Base-by-base conservation (phyloP, 495 filamentous ascomycete genomes). In the Podospora pseudoanserina region DNA sequence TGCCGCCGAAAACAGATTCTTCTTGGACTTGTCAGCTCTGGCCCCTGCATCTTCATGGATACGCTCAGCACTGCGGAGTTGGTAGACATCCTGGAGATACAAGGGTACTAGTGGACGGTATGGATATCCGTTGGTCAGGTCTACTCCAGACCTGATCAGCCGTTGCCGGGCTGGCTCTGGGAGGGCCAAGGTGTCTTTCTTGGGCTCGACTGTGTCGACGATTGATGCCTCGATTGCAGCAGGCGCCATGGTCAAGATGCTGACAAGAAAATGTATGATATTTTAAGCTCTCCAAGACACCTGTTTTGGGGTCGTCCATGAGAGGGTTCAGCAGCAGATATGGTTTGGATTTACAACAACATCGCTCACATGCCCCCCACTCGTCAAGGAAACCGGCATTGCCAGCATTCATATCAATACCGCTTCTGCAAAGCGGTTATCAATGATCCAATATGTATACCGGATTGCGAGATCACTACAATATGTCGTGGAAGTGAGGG, bases 21-120 rank as follows among this genome's bases (percentile, higher is more conserved):
- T 89, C 78, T 91, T 92, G 20, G 83, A 83, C 58, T 86, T 88
- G 70, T 92, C 88, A 18, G 89, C 89, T 28, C 89, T 85, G 4
- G 83, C 82, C 4, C 87, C 88, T 0, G 88, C 83, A 62, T 92
- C 89, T 18, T 84, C 74, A 68, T 90, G 84, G 30, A 72, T 69
- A 15, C 88, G 85, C 63, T 88, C 83, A 26, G 85, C 79, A 75
- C 84, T 77, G 9, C 89, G 82, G 69, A 92, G 86, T 7, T 84
- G 84, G 73, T 84, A 86, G 3, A 89, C 88, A 66, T 92, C 89
- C 65, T 91, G 86, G 4, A 89, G 74, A 72, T 86, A 91, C 4
- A 91, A 79, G 7, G 89, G 89, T 66, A 83, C 83, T 2, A 85
- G 80, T 4, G 88, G 89, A 4, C 88, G 85, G 68, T 90, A 90